Evolutionary conservation across 129 eudicot species (phyloP).

Genomic region (Sambucus nigra): DNA sequence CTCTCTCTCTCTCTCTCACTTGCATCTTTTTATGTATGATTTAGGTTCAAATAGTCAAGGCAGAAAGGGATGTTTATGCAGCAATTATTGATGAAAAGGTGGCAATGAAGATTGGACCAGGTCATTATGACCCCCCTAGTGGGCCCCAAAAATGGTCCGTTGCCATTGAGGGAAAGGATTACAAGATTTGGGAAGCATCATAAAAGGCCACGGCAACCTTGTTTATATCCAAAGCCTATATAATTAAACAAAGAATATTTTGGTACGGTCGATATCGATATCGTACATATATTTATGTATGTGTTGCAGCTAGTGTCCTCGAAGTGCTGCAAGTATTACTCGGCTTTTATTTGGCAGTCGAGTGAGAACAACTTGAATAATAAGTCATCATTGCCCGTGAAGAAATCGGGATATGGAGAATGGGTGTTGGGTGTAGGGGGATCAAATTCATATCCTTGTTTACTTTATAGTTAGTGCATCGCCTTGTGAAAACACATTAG

Average conservation of each 20-base stretch:
- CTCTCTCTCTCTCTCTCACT: conserved; percentile 4
- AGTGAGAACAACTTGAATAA: background rate
- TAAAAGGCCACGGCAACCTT: conserved; percentile 10
- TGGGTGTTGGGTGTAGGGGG: no score
- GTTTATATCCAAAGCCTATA: background rate
- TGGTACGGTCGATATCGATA: background rate
- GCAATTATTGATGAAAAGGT: conserved; percentile 79
- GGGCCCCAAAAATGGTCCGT: conserved; percentile 60
- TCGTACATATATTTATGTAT: no score
- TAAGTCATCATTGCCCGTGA: no score
- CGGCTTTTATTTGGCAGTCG: background rate
- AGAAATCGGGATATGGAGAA: no score
- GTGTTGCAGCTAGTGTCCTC: background rate
- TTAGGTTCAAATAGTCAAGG: conserved; percentile 60
- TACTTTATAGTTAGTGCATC: no score
- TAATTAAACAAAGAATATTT: background rate
- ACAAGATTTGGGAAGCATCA: conserved; percentile 86
- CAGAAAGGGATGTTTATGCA: conserved; percentile 90
- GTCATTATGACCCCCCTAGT: conserved; percentile 68
- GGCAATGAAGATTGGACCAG: conserved; percentile 91
- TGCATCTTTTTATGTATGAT: conserved; percentile 8
- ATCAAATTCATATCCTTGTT: no score
- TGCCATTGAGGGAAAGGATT: conserved; percentile 65
- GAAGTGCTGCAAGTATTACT: background rate
- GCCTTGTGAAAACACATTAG: no score